Conservation (phyloP, 345 rosid species). For the Pugionium dolabratum region DNA sequence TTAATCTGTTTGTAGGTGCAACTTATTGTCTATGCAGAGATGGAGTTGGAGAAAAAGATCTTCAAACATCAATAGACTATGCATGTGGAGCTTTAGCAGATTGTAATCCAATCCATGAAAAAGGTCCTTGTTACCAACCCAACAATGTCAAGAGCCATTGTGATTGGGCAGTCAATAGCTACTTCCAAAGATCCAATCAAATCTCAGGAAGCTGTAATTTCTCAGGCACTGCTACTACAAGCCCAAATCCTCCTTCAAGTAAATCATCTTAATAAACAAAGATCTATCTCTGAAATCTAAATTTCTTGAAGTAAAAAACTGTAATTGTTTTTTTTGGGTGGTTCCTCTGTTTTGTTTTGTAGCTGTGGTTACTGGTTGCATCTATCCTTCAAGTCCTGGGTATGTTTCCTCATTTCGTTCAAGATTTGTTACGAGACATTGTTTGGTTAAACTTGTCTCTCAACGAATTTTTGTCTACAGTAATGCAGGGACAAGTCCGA, state of each 20-base stretch:
- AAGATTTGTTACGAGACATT: slow-evolving; percentile 25
- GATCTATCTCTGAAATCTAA: background rate
- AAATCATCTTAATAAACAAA: slow-evolving; percentile 1
- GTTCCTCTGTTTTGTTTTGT: slow-evolving; percentile 29
- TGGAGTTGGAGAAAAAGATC: slow-evolving; percentile 53
- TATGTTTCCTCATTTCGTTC: slow-evolving; percentile 35
- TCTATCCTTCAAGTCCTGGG: slow-evolving; percentile 63
- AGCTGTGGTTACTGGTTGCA: slow-evolving; percentile 56
- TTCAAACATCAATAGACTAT: slow-evolving; percentile 81
- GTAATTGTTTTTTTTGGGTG: background rate
- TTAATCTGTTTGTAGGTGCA: slow-evolving; percentile 48
- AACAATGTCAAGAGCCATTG: slow-evolving; percentile 77
- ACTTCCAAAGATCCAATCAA: slow-evolving; percentile 71
- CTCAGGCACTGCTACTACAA: slow-evolving; percentile 57
- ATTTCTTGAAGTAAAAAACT: background rate
- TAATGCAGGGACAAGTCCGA: slow-evolving; percentile 27
- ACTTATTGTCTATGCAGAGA: slow-evolving; percentile 78
- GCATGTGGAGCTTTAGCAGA: slow-evolving; percentile 89
- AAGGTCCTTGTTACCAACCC: slow-evolving; percentile 77
- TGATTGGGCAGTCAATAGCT: slow-evolving; percentile 83
- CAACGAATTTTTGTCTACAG: slow-evolving; percentile 22
- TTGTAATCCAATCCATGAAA: slow-evolving; percentile 56
- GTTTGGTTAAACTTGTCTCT: slow-evolving; percentile 21
- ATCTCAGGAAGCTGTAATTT: slow-evolving; percentile 69
- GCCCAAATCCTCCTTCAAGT: slow-evolving; percentile 51